Base-by-base conservation (phyloP, 2,329 filamentous ascomycete species). In the Colletotrichum zoysiae region DNA sequence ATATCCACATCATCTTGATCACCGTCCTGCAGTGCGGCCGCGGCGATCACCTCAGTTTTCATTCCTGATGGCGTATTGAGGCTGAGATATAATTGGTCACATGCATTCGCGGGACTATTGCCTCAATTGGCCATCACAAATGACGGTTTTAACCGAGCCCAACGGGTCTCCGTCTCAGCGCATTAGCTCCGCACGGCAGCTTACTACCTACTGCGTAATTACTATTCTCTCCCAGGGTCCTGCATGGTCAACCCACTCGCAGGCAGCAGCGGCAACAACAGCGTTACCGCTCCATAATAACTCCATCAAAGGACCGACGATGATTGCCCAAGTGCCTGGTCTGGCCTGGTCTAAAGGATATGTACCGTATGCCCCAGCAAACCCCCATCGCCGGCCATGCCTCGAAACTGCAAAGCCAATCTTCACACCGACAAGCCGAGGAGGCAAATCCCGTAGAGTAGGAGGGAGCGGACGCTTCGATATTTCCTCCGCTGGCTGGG, bases 101-200 rank as follows among this genome's bases (percentile, higher is more conserved):
- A 26, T 65, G 64, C 16, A 58, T 67, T 67, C 46, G 59, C 69
- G 69, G 65, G 63, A 69, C 55, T 64, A 69, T 71, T 64, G 40
- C 69, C 69, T 40, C 35, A 56, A 26, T 50, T 5, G 33, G 59
- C 12, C 48, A 64, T 18, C 30, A 44, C 53, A 44, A 30, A 56
- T 51, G 53, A 46, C 33, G 42, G 38, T 46, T 67, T 23, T 3
- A 18, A 40, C 16, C 57, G 50, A 23, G 26, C 14, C 12, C 14
- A 48, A 58, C 48, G 40, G 44, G 38, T 61, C 51, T 51, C 57
- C n/a, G 59, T 62, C 46, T 7, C 3, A 9, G 33, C 33, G 33
- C 59, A 44, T 62, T 51, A 51, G 46, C 44, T 51, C 67, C 26
- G 35, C 30, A 35, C 5, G 44, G 40, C 35, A 33, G 35, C 40